Evolutionary conservation across 805 yeast genomes (phyloP), one percentile per base, ranked within the genome.

Genomic region (Aciculoconidium aculeatum): DNA sequence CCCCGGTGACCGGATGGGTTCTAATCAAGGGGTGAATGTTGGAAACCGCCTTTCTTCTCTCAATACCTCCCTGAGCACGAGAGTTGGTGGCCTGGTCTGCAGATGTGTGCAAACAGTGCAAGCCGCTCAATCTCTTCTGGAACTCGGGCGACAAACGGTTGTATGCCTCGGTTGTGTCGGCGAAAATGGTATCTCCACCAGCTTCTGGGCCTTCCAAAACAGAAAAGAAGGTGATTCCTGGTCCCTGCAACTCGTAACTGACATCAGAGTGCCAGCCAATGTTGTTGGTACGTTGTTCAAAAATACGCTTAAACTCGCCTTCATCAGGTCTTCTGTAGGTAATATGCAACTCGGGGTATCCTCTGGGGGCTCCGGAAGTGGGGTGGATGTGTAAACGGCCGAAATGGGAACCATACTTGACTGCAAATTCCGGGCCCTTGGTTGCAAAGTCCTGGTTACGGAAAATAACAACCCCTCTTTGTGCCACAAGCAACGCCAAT

Each of bases 371-470:
- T 13, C 87, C 86, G 7, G 82, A 73, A 8, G 83, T 76, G 26
- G 85, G 84, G 48, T 81, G 88, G 36, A 78, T 67, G 52, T 81
- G 87, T 36, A 75, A 65, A 19, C 77, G 76, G 18, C 90, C 88
- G 49, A 75, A 81, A 49, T 80, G 72, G 25, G 54, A 56, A 27
- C 81, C 84, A 55, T 64, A 77, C 21, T 78, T 62, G 15, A 61
- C 70, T 16, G 53, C 69, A 40, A 64, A 67, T 16, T 56, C 60
- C 3, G 75, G 72, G 5, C 79, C 74, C 15, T 56, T 51, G 7
- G 28, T 20, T 26, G 74, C 71, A 38, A 81, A 68, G 50, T 81
- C 85, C 53, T 79, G 85, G 36, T 74, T 67, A 46, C 80, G 66
- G 51, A 79, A 75, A 4, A 75, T 70, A 19, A 74, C 77, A 23